Evolutionary conservation across 129 eudicot species (phyloP), one percentile per base, ranked within the genome.

Genomic region (Lonicera japonica): DNA sequence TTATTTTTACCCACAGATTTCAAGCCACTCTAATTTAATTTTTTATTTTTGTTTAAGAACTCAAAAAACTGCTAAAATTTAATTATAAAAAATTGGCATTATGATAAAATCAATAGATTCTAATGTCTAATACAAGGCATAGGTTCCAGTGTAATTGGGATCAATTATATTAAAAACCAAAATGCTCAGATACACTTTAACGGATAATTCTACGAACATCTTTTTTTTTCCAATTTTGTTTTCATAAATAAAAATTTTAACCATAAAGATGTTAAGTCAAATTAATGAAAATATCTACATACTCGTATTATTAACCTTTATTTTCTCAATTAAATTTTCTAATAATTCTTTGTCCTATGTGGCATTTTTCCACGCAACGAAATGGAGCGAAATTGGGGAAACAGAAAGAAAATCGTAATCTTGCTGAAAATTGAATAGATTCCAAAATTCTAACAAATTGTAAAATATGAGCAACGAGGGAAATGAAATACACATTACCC

Each of bases 401-500:
- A 29, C 36, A 29, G 36, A 29, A 29, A 29, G 36, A 29, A 29
- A 29, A 6, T 29, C 2, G 36, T 43, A 8, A 43, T 14, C 50
- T 8, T 43, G 16, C 16, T n/a, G n/a, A n/a, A n/a, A n/a, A n/a
- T n/a, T n/a, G n/a, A n/a, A n/a, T n/a, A n/a, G n/a, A 43, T 43
- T 43, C 50, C 8, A 4, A 43, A 2, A 43, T 2, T 43, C 1
- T 3, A 43, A 43, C 13, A 43, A 43, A 43, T 14, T 29, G 4
- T 29, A 29, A 43, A 43, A 10, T 43, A 43, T 10, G 16, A 14
- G 1, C 3, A 43, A 16, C 4, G 0, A 54, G 6, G 5, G 0
- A 54, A 0, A 21, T 21, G 29, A 17, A 64, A 47, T 18, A 19
- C 23, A 5, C 1, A 65, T 63, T 65, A 74, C 85, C 85, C 54